phyloP scores from a whole-genome alignment of 1,284 basidiomycete genomes.

The Cystobasidium sp. region DNA sequence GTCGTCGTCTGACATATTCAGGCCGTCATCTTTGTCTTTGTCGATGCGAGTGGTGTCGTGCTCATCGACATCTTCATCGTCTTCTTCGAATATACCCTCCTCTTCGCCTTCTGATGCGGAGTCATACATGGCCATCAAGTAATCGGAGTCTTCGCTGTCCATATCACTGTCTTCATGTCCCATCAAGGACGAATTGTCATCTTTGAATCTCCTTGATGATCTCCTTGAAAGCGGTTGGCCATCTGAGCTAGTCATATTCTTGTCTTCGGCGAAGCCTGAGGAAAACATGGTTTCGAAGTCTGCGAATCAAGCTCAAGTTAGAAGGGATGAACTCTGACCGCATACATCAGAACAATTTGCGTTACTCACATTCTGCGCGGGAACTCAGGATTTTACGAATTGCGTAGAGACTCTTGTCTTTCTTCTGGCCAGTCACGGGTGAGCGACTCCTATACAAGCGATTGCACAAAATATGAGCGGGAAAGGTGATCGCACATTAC shows the following conservation, averaged over 20 bases:
- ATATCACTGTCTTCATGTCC: slow-evolving; percentile 44
- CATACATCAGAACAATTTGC: slow-evolving; percentile 43
- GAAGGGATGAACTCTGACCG: too few species aligned
- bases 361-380: slow-evolving; percentile 56
- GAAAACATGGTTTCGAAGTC: slow-evolving; percentile 48
- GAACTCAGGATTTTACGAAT: slow-evolving; percentile 58
- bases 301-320: background rate
- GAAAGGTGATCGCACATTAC: background rate
- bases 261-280: slow-evolving; percentile 50
- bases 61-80: slow-evolving; percentile 1
- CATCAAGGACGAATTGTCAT: slow-evolving; percentile 30
- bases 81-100: background rate
- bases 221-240: background rate
- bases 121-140: slow-evolving; percentile 36
- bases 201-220: background rate
- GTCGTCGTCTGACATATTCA: slow-evolving; percentile 18
- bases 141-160: slow-evolving; percentile 31
- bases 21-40: slow-evolving; percentile 1
- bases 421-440: slow-evolving; percentile 9
- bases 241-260: slow-evolving; percentile 8
- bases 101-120: slow-evolving; percentile 25
- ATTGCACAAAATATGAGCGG: slow-evolving; percentile 3
- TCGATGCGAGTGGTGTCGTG: slow-evolving; percentile 6
- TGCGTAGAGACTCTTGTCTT: slow-evolving; percentile 55
- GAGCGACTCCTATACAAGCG: slow-evolving; percentile 32